phyloP scores from a whole-genome alignment of 176 grass and related monocot genomes.

The bread wheat (Triticum aestivum) region DNA sequence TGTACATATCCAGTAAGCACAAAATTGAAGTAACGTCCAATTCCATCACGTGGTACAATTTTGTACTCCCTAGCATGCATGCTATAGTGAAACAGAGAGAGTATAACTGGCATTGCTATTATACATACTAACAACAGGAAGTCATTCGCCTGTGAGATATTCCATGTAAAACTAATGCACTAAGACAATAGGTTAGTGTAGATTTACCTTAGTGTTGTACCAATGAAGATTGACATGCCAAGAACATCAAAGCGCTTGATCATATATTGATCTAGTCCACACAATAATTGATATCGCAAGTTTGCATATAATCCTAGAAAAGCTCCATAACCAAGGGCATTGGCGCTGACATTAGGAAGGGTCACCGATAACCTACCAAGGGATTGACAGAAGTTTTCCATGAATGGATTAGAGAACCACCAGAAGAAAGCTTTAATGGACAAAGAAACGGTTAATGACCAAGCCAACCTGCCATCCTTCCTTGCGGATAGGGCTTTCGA shows the following conservation, averaged over 20 bases:
- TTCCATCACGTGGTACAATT: background rate
- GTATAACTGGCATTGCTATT: background rate
- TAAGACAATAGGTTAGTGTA: constrained; percentile 2
- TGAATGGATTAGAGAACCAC: constrained; percentile 14
- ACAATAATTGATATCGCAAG: constrained; percentile 82
- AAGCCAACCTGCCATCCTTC: constrained; percentile 64
- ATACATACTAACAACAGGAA: background rate
- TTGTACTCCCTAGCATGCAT: background rate
- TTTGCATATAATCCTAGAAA: constrained; percentile 94
- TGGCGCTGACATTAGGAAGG: constrained; percentile 71
- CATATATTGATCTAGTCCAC: constrained; percentile 72
- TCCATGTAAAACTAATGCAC: constrained; percentile 11
- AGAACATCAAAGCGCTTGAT: constrained; percentile 91
- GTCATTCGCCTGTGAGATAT: background rate
- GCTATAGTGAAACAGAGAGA: background rate
- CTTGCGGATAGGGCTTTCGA: constrained; percentile 66
- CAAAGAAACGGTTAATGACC: constrained; percentile 13
- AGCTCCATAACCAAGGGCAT: constrained; percentile 91
- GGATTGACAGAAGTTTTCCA: constrained; percentile 9
- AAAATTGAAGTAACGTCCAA: background rate
- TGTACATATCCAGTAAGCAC: background rate
- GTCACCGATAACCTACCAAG: constrained; percentile 70
- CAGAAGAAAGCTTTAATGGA: constrained; percentile 23
- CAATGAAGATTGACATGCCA: constrained; percentile 78
- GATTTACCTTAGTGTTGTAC: constrained; percentile 78